Conservation (phyloP, 2,329 filamentous ascomycete genomes). For the Mollisiaceae sp. region DNA sequence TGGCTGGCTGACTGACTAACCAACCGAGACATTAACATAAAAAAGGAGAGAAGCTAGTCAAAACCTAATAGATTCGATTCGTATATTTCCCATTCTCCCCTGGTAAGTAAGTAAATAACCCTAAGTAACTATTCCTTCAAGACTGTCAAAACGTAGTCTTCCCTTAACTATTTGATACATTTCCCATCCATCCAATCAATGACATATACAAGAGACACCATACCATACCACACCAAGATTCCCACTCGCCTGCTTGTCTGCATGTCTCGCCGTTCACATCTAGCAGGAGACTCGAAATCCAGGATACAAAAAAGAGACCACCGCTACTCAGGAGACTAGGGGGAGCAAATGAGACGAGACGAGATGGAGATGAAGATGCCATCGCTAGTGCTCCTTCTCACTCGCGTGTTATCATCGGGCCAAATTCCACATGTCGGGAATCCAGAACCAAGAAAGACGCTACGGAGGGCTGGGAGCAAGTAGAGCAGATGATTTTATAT, state of each 20-base stretch:
- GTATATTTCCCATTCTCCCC: too few species aligned
- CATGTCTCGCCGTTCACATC: background rate
- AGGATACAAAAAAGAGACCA: background rate
- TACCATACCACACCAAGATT: background rate
- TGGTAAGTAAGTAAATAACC: too few species aligned
- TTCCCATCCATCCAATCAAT: background rate
- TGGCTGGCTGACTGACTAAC: too few species aligned
- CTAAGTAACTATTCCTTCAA: background rate
- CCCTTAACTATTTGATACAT: constrained; percentile 7
- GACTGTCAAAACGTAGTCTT: constrained; percentile 22
- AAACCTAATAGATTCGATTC: too few species aligned
- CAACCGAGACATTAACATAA: too few species aligned
- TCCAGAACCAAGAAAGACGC: background rate
- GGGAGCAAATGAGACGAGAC: too few species aligned
- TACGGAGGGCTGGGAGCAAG: background rate
- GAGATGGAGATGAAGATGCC: too few species aligned
- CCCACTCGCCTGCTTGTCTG: background rate
- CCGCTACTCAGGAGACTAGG: background rate
- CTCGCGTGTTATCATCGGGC: too few species aligned
- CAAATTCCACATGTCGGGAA: background rate
- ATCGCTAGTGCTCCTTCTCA: too few species aligned
- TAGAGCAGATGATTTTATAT: background rate
- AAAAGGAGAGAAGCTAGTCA: too few species aligned
- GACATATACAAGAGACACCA: too few species aligned
- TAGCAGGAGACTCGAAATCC: background rate